These are phyloP conservation scores for Pythium scleroteichum DNA, from an alignment of 352 stramenopile species.

Conservation along the genomic window DNA sequence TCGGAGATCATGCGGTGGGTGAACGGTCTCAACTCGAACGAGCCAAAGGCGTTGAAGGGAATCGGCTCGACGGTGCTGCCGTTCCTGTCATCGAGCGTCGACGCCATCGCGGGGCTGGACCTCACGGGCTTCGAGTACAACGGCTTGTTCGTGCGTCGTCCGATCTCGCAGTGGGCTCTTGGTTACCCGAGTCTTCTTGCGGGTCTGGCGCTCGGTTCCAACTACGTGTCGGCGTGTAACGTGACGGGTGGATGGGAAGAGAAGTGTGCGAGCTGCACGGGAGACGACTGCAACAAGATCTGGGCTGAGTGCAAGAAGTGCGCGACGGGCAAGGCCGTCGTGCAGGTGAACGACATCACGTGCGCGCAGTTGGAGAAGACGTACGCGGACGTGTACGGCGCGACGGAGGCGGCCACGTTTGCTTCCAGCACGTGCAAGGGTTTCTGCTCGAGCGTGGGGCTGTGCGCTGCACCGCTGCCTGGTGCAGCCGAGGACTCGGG, in stretches of 20 bases:
- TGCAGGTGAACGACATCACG: conserved; percentile 33
- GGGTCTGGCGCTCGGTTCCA: conserved; percentile 52
- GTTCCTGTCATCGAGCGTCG: conserved; percentile 36
- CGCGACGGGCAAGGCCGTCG: conserved; percentile 21
- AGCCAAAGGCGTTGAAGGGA: conserved; percentile 63
- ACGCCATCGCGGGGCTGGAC: conserved; percentile 41
- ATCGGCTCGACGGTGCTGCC: conserved; percentile 44
- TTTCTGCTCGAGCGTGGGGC: conserved; percentile 37
- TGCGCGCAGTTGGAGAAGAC: conserved; percentile 29
- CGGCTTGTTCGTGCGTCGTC: conserved; percentile 61
- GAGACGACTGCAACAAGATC: conserved; percentile 33
- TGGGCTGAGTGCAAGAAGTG: conserved; percentile 40
- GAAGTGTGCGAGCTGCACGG: conserved; percentile 41
- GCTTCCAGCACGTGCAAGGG: conserved; percentile 28
- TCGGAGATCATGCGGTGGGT: conserved; percentile 72
- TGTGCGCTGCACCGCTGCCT: conserved; percentile 66
- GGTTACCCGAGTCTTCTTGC: conserved; percentile 75
- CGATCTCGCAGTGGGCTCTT: conserved; percentile 62
- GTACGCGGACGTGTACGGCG: conserved; percentile 32
- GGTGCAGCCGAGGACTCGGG: conserved; percentile 59
- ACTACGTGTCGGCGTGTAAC: conserved; percentile 52
- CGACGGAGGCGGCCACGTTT: conserved; percentile 10
- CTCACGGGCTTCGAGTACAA: conserved; percentile 76
- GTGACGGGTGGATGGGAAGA: conserved; percentile 40
- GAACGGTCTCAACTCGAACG: conserved; percentile 78